Evolutionary conservation across 2,329 filamentous ascomycete genomes (phyloP).

Genomic region (Aspergillus bombycis): DNA sequence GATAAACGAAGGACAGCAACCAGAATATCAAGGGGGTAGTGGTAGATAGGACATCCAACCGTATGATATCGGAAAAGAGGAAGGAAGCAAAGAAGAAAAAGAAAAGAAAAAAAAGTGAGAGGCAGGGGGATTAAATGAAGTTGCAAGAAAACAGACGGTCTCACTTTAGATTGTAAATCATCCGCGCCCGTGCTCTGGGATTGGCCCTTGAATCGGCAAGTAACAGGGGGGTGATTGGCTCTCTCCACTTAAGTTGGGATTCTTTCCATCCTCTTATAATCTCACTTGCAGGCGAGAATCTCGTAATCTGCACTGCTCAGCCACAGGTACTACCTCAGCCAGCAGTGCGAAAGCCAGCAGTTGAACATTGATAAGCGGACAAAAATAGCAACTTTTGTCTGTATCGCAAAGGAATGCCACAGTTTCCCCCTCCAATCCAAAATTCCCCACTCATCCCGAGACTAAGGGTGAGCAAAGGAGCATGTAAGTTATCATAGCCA

Average conservation of each 20-base stretch:
- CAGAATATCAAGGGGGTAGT: neutral
- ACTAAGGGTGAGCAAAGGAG: neutral
- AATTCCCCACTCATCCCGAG: neutral
- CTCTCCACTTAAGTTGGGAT: no score
- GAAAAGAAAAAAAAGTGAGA: neutral
- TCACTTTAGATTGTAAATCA: conserved; percentile 2
- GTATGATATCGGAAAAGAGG: neutral
- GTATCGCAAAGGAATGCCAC: neutral
- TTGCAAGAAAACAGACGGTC: neutral
- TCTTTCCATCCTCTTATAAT: no score
- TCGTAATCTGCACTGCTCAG: neutral
- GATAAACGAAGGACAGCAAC: conserved; percentile 7
- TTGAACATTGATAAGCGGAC: neutral
- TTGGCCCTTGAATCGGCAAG: neutral
- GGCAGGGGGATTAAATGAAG: neutral
- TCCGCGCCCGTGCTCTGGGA: neutral
- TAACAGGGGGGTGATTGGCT: neutral
- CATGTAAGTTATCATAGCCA: neutral
- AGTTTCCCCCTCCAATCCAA: neutral
- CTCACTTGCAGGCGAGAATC: neutral
- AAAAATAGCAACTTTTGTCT: neutral
- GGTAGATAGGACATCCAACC: conserved; percentile 3
- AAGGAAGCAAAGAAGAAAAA: neutral
- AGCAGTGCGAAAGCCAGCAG: neutral
- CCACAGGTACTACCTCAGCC: neutral